Conservation (phyloP, 1,284 basidiomycete genomes). For the Pterula multifida region DNA sequence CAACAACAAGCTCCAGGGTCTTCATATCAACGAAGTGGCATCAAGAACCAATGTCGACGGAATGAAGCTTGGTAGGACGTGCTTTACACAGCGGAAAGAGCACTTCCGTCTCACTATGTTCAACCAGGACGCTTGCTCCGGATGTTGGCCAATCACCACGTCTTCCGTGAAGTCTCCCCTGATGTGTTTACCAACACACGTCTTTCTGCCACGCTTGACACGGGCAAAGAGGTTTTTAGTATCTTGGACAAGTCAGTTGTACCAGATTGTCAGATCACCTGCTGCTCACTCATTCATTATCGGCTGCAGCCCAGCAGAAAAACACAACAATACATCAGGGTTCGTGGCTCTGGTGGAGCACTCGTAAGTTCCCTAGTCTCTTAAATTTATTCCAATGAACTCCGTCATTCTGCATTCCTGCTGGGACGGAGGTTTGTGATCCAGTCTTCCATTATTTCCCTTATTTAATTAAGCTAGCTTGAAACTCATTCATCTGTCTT, state of each 20-base stretch:
- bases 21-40: background rate
- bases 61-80: background rate
- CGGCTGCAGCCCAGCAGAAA: constrained; percentile 11
- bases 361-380: constrained; percentile 13
- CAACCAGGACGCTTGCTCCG: constrained; percentile 5
- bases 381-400: too few relatives aligned
- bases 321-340: constrained; percentile 16
- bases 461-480: too few relatives aligned
- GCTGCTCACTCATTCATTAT: background rate
- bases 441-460: background rate
- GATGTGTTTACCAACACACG: constrained; percentile 9
- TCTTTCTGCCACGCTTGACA: constrained; percentile 7
- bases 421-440: too few relatives aligned
- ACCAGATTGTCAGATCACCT: background rate
- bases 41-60: background rate
- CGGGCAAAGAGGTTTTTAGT: constrained; percentile 6
- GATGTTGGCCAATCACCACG: constrained; percentile 6
- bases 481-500: background rate
- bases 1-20: background rate
- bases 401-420: too few relatives aligned
- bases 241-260: constrained; percentile 3
- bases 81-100: too few relatives aligned
- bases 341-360: constrained; percentile 13
- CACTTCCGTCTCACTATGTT: background rate
- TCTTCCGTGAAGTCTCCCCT: constrained; percentile 8